phyloP scores from a whole-genome alignment of 2,329 filamentous ascomycete genomes.

The Aspergillus sp. region DNA sequence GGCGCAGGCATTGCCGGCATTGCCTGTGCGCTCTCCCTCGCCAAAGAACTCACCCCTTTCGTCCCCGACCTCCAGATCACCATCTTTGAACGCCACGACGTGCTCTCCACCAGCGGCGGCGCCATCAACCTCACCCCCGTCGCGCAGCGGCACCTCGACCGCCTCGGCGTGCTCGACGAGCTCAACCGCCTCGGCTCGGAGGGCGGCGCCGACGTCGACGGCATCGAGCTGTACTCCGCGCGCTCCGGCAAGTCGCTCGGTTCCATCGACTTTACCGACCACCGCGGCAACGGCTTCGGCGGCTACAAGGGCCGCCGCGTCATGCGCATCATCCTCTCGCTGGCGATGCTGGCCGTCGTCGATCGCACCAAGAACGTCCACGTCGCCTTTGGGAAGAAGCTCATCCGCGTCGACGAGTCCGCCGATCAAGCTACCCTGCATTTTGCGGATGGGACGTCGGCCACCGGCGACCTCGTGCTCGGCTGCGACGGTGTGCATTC shows the following conservation, averaged over 20 bases:
- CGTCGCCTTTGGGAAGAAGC: conserved; percentile 43
- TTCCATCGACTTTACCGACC: conserved; percentile 36
- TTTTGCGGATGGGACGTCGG: conserved; percentile 36
- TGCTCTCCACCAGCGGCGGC: conserved; percentile 43
- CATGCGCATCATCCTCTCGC: conserved; percentile 40
- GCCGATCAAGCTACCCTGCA: conserved; percentile 29
- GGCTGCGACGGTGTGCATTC: conserved; percentile 44
- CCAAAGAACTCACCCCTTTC: conserved; percentile 30
- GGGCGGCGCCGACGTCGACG: conserved; percentile 39
- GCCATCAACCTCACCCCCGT: conserved; percentile 46
- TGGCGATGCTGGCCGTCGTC: conserved; percentile 40
- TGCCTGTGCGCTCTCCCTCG: conserved; percentile 30
- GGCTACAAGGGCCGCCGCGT: conserved; percentile 42
- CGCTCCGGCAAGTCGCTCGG: conserved; percentile 39
- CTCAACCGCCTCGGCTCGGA: conserved; percentile 38
- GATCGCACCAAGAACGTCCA: conserved; percentile 35
- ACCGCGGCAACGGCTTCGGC: conserved; percentile 35
- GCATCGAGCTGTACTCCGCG: conserved; percentile 40
- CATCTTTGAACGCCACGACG: conserved; percentile 39
- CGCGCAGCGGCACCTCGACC: conserved; percentile 42
- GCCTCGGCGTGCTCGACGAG: conserved; percentile 39
- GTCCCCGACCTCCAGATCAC: conserved; percentile 35
- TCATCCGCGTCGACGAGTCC: conserved; percentile 34
- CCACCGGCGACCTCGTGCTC: conserved; percentile 35
- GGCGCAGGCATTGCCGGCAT: conserved; percentile 37